Conservation (phyloP, 495 filamentous ascomycete genomes). For the Rusavskia elegans region DNA sequence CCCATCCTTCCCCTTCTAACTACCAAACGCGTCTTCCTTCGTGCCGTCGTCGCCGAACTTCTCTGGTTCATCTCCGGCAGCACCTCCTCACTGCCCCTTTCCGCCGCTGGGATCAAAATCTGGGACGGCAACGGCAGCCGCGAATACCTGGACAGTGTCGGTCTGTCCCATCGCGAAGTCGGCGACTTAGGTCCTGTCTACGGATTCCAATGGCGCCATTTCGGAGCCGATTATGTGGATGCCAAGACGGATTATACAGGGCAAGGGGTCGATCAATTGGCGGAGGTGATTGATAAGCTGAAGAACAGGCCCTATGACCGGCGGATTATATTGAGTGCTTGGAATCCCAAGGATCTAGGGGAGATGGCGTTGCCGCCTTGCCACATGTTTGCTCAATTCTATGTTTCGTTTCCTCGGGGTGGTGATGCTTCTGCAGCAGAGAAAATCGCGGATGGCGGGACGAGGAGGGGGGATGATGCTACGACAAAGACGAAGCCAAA, state of each 20-base stretch:
- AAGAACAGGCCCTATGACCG: constrained; percentile 72
- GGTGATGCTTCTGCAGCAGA: background rate
- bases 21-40: constrained; percentile 89
- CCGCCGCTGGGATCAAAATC: constrained; percentile 72
- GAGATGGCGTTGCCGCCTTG: constrained; percentile 94
- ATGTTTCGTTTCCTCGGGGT: constrained; percentile 59
- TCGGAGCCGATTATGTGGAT: constrained; percentile 78
- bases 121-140: constrained; percentile 96
- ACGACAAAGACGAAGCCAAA: constrained; percentile 24
- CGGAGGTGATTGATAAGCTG: constrained; percentile 70
- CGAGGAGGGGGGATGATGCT: constrained; percentile 16
- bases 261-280: constrained; percentile 82
- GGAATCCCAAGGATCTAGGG: constrained; percentile 75
- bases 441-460: background rate
- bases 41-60: constrained; percentile 81
- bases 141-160: constrained; percentile 69
- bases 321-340: constrained; percentile 75
- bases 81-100: constrained; percentile 63
- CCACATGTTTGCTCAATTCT: constrained; percentile 99
- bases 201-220: constrained; percentile 98
- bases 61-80: constrained; percentile 87
- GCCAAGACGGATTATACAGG: constrained; percentile 68
- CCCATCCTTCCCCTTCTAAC: constrained; percentile 81
- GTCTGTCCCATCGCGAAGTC: constrained; percentile 58
- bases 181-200: constrained; percentile 95